A percentile compares a stretch with the other conserved stretches of the same genome.
Conservation (phyloP, 257 asterid genomes). For the Solanum ahanhuiri region DNA sequence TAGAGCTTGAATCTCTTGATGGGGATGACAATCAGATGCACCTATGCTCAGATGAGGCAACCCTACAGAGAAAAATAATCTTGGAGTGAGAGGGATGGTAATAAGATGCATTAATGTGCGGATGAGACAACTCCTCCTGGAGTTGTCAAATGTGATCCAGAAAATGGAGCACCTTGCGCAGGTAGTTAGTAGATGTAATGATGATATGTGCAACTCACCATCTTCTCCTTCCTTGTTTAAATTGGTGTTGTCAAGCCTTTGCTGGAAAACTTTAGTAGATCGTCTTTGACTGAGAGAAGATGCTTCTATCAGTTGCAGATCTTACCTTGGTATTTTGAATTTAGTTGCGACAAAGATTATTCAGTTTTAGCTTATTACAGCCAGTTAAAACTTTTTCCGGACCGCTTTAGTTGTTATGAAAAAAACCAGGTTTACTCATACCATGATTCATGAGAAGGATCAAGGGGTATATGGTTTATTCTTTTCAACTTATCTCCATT, state of each 20-base stretch:
- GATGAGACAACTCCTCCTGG: not conserved
- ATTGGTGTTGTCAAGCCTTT: not conserved
- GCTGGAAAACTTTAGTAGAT: not conserved
- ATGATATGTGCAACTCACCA: not conserved
- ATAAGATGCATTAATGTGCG: not conserved
- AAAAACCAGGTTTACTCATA: not conserved
- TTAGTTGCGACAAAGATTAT: not conserved
- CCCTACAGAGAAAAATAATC: not conserved
- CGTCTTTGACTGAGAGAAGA: not conserved
- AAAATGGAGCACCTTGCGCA: not conserved
- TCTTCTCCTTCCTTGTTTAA: not conserved
- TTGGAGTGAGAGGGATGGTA: not conserved
- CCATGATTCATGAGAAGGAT: not conserved
- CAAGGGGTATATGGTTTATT: not conserved
- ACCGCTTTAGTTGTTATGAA: not conserved
- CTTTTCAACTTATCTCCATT: not conserved
- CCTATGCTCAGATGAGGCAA: not conserved
- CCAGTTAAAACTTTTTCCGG: not conserved
- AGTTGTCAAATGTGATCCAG: not conserved
- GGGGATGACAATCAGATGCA: not conserved
- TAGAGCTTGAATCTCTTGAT: slow-evolving; percentile 2
- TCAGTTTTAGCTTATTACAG: not conserved
- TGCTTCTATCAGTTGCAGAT: not conserved
- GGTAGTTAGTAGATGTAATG: not conserved
- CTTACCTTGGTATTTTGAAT: not conserved